phyloP scores from a whole-genome alignment of 2,329 filamentous ascomycete genomes.

The Claviceps spartinae region DNA sequence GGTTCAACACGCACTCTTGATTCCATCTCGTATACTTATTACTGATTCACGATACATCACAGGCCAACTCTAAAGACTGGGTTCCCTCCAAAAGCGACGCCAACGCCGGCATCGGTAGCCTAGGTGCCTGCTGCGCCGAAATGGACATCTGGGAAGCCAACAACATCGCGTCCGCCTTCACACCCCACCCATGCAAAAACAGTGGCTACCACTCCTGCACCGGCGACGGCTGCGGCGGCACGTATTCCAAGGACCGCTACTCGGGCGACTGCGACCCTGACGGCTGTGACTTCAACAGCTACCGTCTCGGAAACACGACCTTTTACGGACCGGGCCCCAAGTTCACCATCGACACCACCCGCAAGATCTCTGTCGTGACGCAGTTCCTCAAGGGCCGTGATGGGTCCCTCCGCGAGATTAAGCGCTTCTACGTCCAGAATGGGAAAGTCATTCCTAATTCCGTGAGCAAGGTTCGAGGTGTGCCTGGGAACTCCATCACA shows the following conservation, averaged over 20 bases:
- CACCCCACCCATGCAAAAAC: conserved; percentile 48
- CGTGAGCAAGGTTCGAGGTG: conserved; percentile 16
- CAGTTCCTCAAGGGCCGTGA: conserved; percentile 40
- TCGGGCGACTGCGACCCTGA: conserved; percentile 52
- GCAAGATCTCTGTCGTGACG: conserved; percentile 51
- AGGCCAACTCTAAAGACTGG: conserved; percentile 35
- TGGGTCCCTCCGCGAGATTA: conserved; percentile 46
- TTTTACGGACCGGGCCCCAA: conserved; percentile 47
- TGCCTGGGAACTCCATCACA: conserved; percentile 37
- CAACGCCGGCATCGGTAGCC: conserved; percentile 37
- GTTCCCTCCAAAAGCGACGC: conserved; percentile 34
- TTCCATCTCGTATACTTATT: no score
- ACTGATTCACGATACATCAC: no score
- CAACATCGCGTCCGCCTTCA: conserved; percentile 48
- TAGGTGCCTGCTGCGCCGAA: conserved; percentile 48
- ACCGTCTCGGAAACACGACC: conserved; percentile 47
- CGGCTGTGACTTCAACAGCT: conserved; percentile 58
- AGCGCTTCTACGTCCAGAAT: conserved; percentile 52
- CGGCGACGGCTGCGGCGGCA: conserved; percentile 37
- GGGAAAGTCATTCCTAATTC: conserved; percentile 34
- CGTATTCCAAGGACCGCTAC: conserved; percentile 40
- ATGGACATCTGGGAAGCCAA: conserved; percentile 56
- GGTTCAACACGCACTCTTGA: neutral
- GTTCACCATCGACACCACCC: conserved; percentile 43
- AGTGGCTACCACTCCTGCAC: conserved; percentile 37